These are phyloP conservation scores for Pythium oligandrum DNA, from an alignment of 352 stramenopile genomes.

Conservation along the genomic window DNA sequence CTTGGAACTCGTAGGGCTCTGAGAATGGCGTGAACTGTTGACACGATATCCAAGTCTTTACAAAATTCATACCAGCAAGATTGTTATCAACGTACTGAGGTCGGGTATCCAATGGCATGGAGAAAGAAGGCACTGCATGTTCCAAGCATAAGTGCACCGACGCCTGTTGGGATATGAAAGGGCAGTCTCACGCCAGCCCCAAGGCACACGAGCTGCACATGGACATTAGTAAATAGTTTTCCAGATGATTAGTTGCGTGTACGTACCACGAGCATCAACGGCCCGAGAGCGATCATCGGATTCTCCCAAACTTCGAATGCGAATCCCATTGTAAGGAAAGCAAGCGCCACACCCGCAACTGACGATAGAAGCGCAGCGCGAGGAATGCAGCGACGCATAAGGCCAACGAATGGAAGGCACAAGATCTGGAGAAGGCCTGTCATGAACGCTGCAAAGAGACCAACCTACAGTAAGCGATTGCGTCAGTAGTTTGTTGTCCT, in stretches of 20 bases:
- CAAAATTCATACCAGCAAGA: not conserved
- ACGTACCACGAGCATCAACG: slow-evolving; percentile 32
- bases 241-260: not conserved
- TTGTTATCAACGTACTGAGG: slow-evolving; percentile 8
- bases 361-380: slow-evolving; percentile 30
- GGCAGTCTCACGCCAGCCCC: slow-evolving; percentile 35
- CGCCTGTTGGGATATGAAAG: slow-evolving; percentile 28
- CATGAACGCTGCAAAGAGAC: slow-evolving; percentile 29
- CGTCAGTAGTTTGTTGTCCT: not conserved
- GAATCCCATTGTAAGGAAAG: slow-evolving; percentile 40
- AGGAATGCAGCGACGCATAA: slow-evolving; percentile 26
- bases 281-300: slow-evolving; percentile 26
- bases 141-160: slow-evolving; percentile 28
- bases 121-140: slow-evolving; percentile 21
- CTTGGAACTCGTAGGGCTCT: slow-evolving; percentile 22
- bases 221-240: not conserved
- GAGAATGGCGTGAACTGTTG: slow-evolving; percentile 25
- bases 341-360: slow-evolving; percentile 32
- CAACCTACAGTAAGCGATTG: slow-evolving; percentile 1
- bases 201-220: slow-evolving; percentile 28
- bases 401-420: slow-evolving; percentile 20
- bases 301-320: slow-evolving; percentile 41
- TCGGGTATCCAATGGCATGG: slow-evolving; percentile 21
- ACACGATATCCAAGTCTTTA: not conserved
- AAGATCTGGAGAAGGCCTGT: slow-evolving; percentile 31